Conservation (phyloP, 257 asterid species). For the Plantago major region DNA sequence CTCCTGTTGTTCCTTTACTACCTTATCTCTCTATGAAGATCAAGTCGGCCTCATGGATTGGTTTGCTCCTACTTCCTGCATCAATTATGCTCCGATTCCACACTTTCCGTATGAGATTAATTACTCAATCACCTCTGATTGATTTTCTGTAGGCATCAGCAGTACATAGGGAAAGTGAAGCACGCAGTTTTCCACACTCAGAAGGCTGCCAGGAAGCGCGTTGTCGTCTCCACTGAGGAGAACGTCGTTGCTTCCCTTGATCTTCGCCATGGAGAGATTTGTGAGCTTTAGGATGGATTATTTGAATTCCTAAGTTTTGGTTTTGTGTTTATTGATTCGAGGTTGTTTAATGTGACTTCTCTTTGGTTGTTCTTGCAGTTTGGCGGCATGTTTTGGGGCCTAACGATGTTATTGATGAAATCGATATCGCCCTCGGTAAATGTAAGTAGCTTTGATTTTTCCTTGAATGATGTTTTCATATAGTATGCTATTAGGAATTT, state of each 20-base stretch:
- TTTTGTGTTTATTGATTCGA: slow-evolving; percentile 5
- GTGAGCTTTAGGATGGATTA: slow-evolving; percentile 34
- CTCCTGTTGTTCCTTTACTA: slow-evolving; percentile 29
- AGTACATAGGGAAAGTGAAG: slow-evolving; percentile 93
- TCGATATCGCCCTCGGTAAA: slow-evolving; percentile 82
- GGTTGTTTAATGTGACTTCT: not conserved
- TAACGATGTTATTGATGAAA: slow-evolving; percentile 62
- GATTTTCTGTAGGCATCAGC: slow-evolving; percentile 67
- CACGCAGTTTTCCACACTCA: slow-evolving; percentile 94
- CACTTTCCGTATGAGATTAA: slow-evolving; percentile 7
- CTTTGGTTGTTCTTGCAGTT: slow-evolving; percentile 48
- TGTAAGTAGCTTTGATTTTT: slow-evolving; percentile 37
- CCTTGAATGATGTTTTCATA: not conserved
- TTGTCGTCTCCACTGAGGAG: slow-evolving; percentile 88
- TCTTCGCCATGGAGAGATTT: slow-evolving; percentile 96
- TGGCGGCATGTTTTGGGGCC: slow-evolving; percentile 97
- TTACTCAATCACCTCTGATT: slow-evolving; percentile 20
- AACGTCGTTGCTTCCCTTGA: slow-evolving; percentile 92
- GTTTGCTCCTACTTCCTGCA: slow-evolving; percentile 30
- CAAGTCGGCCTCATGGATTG: slow-evolving; percentile 98
- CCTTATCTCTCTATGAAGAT: slow-evolving; percentile 68
- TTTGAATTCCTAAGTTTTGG: not conserved
- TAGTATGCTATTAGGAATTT: not conserved
- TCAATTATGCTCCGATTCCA: not conserved
- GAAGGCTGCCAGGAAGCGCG: slow-evolving; percentile 92